Evolutionary conservation across 1,139 yeast genomes (phyloP), one percentile per base, ranked within the genome.

Genomic region (Wickerhamomyces sp.): DNA sequence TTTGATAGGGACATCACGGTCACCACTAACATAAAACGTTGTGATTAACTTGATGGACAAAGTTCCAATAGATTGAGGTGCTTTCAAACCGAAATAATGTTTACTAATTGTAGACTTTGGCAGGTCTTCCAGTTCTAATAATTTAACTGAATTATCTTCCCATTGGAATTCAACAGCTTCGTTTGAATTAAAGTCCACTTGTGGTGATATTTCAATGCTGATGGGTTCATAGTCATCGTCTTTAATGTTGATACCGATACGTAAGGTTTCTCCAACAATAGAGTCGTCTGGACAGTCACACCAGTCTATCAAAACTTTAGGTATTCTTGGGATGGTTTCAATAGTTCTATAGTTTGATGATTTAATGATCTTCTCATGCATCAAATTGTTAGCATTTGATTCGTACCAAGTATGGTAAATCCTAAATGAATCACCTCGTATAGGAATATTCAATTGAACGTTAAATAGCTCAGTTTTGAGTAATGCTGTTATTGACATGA

Each of bases 321-420:
- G 70, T 3, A 56, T 47, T 29, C 61, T 55, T n/a, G 70, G 68
- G 4, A 60, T 40, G 5, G 63, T 52, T 28, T 59, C 61, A 37
- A 55, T 52, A 8, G 40, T 37, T 15, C 38, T 37, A 8, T 55
- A 59, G 5, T 41, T 40, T 3, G 39, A 37, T 1, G 43, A 32
- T 7, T 50, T 44, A 7, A 54, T 30, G 3, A 56, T 43, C 7
- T 12, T 22, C 22, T n/a, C 8, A 13, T 15, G 16, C 6, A 15
- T 6, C n/a, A 52, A 50, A 26, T 41, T 42, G 2, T 13, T 33
- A 2, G 37, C 33, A 8, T 25, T 28, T 13, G 27, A 31, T 25
- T 41, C 36, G 13, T 18, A 8, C 55, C 53, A 51, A 9, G 30
- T 15, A 33, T 46, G 42, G 19, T 47, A 39, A 7, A 37, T 38